phyloP scores from a whole-genome alignment of 441 rosid species.

The Adansonia madagascariensis region DNA sequence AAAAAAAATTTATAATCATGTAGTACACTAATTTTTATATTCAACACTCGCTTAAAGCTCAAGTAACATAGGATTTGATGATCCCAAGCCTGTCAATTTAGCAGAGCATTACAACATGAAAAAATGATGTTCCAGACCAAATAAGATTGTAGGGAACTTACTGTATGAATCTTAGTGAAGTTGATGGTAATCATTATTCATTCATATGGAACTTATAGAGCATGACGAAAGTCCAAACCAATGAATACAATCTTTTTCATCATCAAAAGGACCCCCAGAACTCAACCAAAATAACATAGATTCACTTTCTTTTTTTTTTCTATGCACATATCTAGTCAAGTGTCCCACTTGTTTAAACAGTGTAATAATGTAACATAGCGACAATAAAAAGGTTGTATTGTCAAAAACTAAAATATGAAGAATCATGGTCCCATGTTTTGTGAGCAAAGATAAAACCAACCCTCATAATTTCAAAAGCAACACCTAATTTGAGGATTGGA shows the following conservation, averaged over 20 bases:
- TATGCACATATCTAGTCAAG: conserved; percentile 15
- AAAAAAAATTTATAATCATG: neutral
- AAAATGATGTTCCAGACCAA: neutral
- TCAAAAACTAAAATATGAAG: conserved; percentile 8
- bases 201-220: neutral
- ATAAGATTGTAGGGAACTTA: neutral
- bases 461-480: conserved; percentile 9
- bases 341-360: neutral
- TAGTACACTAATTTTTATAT: too few species aligned
- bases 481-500: conserved; percentile 14
- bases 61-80: neutral
- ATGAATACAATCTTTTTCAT: conserved; percentile 14
- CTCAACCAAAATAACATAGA: neutral
- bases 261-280: neutral
- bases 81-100: neutral
- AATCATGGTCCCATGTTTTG: conserved; percentile 9
- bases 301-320: neutral
- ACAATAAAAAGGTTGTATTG: neutral
- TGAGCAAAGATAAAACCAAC: conserved; percentile 13
- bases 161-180: neutral
- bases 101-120: neutral
- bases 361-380: neutral
- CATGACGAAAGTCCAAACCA: conserved; percentile 22
- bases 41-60: too few species aligned
- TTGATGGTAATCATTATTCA: conserved; percentile 3